Conservation (phyloP, 2,329 filamentous ascomycete genomes). For the Ascochyta viciae-villosae region DNA sequence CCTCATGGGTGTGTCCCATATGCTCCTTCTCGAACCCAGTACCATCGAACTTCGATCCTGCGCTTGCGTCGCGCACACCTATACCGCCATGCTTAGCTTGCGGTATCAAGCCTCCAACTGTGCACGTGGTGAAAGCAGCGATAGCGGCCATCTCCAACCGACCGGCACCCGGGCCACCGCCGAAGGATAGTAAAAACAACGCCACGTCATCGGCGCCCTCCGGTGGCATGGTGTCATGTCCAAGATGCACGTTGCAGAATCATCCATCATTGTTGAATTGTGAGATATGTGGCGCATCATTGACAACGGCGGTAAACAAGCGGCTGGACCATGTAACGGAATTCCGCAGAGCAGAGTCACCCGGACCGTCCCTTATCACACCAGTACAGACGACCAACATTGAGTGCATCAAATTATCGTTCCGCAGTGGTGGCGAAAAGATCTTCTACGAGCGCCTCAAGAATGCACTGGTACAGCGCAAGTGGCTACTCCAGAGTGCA, state of each 20-base stretch:
- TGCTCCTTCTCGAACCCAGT: constrained; percentile 94
- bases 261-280: constrained; percentile 85
- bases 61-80: constrained; percentile 77
- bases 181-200: constrained; percentile 50
- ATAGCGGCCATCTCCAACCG: constrained; percentile 76
- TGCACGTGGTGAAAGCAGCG: constrained; percentile 84
- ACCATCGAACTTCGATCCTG: constrained; percentile 90
- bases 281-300: constrained; percentile 86
- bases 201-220: constrained; percentile 15
- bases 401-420: constrained; percentile 89
- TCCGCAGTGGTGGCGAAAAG: constrained; percentile 86
- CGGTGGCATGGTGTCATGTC: constrained; percentile 61
- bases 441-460: constrained; percentile 91
- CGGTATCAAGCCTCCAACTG: constrained; percentile 87
- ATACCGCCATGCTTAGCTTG: constrained; percentile 89
- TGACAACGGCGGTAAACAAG: constrained; percentile 62
- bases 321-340: constrained; percentile 51
- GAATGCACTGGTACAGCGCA: constrained; percentile 85
- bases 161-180: constrained; percentile 37
- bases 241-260: constrained; percentile 91
- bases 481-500: constrained; percentile 91
- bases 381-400: constrained; percentile 64
- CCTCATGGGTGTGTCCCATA: constrained; percentile 95
- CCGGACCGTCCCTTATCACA: constrained; percentile 69
- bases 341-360: constrained; percentile 71